Evolutionary conservation across 768 basidiomycete species (phyloP), one percentile per base, ranked within the genome.

Genomic region (Naganishia onofrii): DNA sequence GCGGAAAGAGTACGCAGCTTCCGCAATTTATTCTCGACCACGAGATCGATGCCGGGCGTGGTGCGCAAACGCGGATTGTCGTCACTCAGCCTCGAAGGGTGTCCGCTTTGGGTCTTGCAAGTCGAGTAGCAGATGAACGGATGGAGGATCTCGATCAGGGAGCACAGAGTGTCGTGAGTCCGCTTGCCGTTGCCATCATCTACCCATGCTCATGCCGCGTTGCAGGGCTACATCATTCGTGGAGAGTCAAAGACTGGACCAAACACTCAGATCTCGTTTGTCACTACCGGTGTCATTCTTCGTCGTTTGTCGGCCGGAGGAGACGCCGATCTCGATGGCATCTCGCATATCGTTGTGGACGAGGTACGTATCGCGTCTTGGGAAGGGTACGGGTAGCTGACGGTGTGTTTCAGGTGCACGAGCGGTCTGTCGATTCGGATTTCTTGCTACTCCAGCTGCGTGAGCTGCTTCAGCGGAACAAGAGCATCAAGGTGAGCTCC

Each of bases 351-450:
- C 44, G 83, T 96, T 44, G 90, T 96, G 21, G 94, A 96, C 72
- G 93, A 97, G 84, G 93, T 91, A 70, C 93, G 96, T 76, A 93
- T 94, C 80, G 87, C 93, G 29, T 91, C 90, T 12, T 87, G 94
- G 8, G 92, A 93, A 75, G 88, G 90, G 28, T 93, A 95, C 78
- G 88, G 95, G 74, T 83, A 95, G 52, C 84, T 97, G 1, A 85
- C 95, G 6, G 88, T 93, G 76, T 83, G 13, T 90, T 90, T 92
- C 34, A 58, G 57, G 60, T 63, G 10, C 93, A 97, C 76, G 93
- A 97, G 81, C 87, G 93, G 29, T 91, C 90, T 13, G 87, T 95
- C 8, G 93, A 95, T 75, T 88, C 90, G 26, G 94, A 97, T 78
- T 89, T 97, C 74, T 82, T 97, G 53, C 84, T 97, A 1, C 85